Base-by-base conservation (phyloP, 192 early-diverging fungal genomes). In the Mortierella alpina region DNA sequence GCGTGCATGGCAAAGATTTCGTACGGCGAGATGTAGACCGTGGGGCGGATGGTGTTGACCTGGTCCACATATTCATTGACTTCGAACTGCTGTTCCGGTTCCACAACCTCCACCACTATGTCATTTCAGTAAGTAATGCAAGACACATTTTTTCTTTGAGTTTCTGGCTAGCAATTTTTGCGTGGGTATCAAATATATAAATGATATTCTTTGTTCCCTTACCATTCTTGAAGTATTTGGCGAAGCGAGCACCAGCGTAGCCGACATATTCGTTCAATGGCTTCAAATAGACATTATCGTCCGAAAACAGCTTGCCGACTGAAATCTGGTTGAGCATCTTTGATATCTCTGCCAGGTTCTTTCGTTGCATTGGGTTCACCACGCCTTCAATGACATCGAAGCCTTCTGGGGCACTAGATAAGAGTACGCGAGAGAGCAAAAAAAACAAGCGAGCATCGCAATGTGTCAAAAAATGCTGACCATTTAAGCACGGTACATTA, bases 281-380 rank as follows among this genome's bases (percentile, higher is more conserved):
- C 57, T 88, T 83, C 67, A 93, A 62, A 69, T 91, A 92, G 74
- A 91, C 87, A 67, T 93, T 92, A 77, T 88, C 91, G 58, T 87
- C 90, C 9, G 84, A 84, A 82, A 94, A 93, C 57, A 90, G 72
- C 78, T 92, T 94, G 72, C 93, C 94, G 18, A 94, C 95, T n/a
- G 95, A 95, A 50, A 99, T 96, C 73, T 97, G 93, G 73, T 98
- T 95, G 2, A 98, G 87, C 89, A 95, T 96, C 85, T 97, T 98
- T 51, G 95, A 92, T 51, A 97, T 91, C 82, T 89, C 97, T 0
- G 96, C 97, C 69, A 99, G 85, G 78, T 99, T 99, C 85, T 96
- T 98, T 76, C 97, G 93, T 84, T 98, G 95, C 73, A 91, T 86
- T 3, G 94, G 96, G 64, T 88, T 90, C 53, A 99, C 91, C 11